Percentiles rank a stretch among this genome's conserved stretches.
These are phyloP conservation scores for Kalanchoe fedtschenkoi DNA, from an alignment of 164 flowering plant genomes.

Conservation along the genomic window DNA sequence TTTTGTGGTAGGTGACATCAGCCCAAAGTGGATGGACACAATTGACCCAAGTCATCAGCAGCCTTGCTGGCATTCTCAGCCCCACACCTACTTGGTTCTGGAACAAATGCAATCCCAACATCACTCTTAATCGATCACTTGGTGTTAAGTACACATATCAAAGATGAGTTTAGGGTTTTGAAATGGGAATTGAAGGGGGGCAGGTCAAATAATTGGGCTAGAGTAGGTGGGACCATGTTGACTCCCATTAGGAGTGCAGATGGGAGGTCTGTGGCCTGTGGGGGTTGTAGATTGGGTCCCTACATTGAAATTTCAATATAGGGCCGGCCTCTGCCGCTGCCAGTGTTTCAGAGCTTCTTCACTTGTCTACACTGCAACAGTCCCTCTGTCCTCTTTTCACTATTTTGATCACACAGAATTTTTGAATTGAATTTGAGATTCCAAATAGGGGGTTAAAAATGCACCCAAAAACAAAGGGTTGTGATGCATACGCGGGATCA, in stretches of 20 bases:
- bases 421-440: too few species aligned
- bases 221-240: neutral
- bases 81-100: neutral
- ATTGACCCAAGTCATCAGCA: neutral
- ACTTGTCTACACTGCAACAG: neutral
- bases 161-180: too few species aligned
- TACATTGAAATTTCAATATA: too few species aligned
- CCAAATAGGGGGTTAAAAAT: too few species aligned
- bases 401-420: too few species aligned
- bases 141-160: too few species aligned
- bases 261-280: neutral
- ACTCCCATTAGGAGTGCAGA: conserved; percentile 5
- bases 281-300: neutral
- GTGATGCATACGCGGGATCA: too few species aligned
- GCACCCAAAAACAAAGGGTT: too few species aligned
- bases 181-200: too few species aligned
- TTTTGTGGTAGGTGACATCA: conserved; percentile 3
- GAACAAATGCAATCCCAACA: neutral
- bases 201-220: too few species aligned
- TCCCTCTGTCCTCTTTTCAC: too few species aligned
- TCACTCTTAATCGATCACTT: neutral
- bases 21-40: conserved; percentile 5
- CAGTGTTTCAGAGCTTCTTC: neutral
- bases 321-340: neutral
- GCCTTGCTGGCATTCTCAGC: conserved; percentile 6